These are phyloP conservation scores for Pythium aquatile DNA, from an alignment of 352 stramenopile species.

Conservation along the genomic window DNA sequence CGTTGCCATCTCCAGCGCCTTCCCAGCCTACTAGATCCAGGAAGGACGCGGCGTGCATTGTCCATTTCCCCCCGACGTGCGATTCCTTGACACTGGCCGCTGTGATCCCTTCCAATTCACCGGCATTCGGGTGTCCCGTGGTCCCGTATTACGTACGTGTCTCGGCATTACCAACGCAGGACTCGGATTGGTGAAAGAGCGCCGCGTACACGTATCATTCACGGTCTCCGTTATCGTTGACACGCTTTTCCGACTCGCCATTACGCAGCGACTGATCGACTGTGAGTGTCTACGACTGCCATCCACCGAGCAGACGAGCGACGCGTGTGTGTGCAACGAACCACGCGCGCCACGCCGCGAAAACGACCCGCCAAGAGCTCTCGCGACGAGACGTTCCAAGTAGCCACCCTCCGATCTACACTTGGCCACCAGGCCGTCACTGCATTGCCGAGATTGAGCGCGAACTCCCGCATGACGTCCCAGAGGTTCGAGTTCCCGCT, in stretches of 20 bases:
- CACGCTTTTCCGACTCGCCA: too few relatives aligned
- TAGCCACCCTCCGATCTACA: background rate
- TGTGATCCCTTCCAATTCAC: background rate
- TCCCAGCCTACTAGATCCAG: too few relatives aligned
- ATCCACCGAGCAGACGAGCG: background rate
- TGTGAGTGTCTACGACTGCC: background rate
- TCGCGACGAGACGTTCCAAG: background rate
- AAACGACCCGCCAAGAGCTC: background rate
- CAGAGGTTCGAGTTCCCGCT: slow-evolving; percentile 45
- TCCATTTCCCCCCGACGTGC: background rate
- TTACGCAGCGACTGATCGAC: background rate
- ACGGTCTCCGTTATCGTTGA: too few relatives aligned
- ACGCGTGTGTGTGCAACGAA: background rate
- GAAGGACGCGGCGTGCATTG: background rate
- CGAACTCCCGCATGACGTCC: slow-evolving; percentile 11
- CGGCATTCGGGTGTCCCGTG: slow-evolving; percentile 1
- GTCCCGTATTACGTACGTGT: slow-evolving; percentile 1
- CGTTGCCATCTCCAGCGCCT: too few relatives aligned
- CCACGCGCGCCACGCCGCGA: background rate
- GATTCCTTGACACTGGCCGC: background rate
- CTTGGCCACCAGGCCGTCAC: background rate
- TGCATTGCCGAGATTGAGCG: background rate
- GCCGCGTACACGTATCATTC: background rate
- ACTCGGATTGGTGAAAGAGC: background rate
- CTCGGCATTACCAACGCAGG: background rate